These are phyloP conservation scores for Fusarium sp. DNA, from an alignment of 2,329 filamentous ascomycete species.

Conservation along the genomic window DNA sequence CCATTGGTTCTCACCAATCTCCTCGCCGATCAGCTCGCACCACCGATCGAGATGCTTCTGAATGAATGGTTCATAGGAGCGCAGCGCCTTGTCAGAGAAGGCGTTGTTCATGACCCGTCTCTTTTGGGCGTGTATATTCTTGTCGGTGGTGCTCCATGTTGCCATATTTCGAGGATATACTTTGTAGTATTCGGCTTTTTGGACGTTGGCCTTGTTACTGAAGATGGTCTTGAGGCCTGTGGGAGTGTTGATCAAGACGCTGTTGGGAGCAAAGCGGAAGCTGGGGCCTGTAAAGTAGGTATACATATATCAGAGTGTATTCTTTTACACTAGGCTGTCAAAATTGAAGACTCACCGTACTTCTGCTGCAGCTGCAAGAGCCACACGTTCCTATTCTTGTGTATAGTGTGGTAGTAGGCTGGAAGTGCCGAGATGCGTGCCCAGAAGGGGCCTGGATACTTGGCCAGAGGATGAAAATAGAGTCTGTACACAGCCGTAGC, in stretches of 20 bases:
- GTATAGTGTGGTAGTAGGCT: constrained; percentile 34
- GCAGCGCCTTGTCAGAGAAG: constrained; percentile 36
- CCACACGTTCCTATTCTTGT: constrained; percentile 37
- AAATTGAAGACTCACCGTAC: constrained; percentile 23
- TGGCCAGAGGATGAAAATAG: constrained; percentile 63
- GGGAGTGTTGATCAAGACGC: constrained; percentile 36
- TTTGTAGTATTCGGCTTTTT: constrained; percentile 40
- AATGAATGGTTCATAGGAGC: constrained; percentile 24
- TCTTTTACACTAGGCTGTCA: neutral
- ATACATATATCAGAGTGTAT: neutral
- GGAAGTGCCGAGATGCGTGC: constrained; percentile 54
- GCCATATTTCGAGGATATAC: constrained; percentile 31
- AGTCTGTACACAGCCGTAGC: constrained; percentile 20
- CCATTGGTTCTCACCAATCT: constrained; percentile 18
- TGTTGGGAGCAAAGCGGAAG: constrained; percentile 35
- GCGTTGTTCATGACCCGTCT: constrained; percentile 32
- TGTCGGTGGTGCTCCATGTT: constrained; percentile 35
- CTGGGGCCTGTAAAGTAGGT: constrained; percentile 18
- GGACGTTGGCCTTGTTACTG: constrained; percentile 37
- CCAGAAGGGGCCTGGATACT: constrained; percentile 67
- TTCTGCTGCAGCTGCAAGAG: constrained; percentile 28
- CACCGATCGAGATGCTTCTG: constrained; percentile 31
- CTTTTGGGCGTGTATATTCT: constrained; percentile 32
- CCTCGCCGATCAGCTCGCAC: constrained; percentile 22
- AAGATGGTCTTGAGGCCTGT: constrained; percentile 33